These are phyloP conservation scores for Polytrichum commune DNA, from an alignment of 225 moss, liverwort and hornwort genomes.

Conservation along the genomic window DNA sequence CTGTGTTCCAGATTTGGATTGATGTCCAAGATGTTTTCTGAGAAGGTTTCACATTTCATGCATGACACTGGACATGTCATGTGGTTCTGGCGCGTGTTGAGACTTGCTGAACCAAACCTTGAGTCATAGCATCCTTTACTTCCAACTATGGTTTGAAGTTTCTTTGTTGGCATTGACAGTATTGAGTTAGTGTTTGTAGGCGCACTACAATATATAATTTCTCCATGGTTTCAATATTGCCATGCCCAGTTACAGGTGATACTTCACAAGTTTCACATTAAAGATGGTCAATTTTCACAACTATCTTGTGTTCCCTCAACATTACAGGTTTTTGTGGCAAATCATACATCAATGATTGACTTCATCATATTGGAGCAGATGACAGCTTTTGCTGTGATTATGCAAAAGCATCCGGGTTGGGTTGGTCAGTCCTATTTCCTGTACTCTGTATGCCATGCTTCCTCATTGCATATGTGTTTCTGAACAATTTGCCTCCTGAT, in stretches of 20 bases:
- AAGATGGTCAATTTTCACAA: background rate
- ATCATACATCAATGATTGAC: conserved; percentile 99
- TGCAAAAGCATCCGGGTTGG: conserved; percentile 99
- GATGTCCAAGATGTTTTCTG: too few species aligned
- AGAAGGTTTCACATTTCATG: too few species aligned
- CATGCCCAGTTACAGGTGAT: background rate
- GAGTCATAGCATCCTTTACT: too few species aligned
- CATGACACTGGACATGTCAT: too few species aligned
- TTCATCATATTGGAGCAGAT: conserved; percentile 97
- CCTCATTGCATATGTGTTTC: too few species aligned
- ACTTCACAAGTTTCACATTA: conserved; percentile 5
- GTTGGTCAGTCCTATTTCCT: conserved; percentile 64
- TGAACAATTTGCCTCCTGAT: too few species aligned
- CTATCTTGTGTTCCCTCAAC: background rate
- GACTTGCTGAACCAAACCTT: too few species aligned
- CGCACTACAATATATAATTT: background rate
- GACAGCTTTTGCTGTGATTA: conserved; percentile 94
- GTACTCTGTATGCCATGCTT: background rate
- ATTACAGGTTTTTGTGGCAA: conserved; percentile 93
- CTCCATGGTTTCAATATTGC: conserved; percentile 4
- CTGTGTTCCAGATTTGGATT: too few species aligned
- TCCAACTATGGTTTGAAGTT: too few species aligned
- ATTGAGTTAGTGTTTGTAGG: too few species aligned
- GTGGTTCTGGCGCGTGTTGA: too few species aligned
- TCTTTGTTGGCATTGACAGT: too few species aligned